These are phyloP conservation scores for Candida loeiensis DNA, from an alignment of 805 yeast genomes.

Conservation along the genomic window DNA sequence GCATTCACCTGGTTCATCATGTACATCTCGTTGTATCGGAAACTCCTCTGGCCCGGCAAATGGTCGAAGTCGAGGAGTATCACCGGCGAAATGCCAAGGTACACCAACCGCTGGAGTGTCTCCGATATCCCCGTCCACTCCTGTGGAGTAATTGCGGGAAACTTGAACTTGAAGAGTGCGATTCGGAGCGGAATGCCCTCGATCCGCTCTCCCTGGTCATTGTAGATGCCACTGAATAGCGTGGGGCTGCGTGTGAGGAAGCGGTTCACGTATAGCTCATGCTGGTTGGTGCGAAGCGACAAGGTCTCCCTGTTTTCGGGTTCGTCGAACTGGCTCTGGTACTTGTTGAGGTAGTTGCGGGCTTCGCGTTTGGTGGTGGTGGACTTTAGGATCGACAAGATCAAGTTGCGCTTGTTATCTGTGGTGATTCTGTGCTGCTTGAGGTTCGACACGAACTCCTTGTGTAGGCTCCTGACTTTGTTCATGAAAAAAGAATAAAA, in stretches of 20 bases:
- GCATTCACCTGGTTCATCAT: conserved; percentile 31
- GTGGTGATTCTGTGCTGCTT: conserved; percentile 31
- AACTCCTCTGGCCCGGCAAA: conserved; percentile 19
- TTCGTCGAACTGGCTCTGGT: conserved; percentile 44
- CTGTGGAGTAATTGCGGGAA: conserved; percentile 28
- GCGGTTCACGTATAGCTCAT: conserved; percentile 32
- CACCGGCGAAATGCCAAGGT: conserved; percentile 72
- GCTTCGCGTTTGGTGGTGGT: conserved; percentile 96
- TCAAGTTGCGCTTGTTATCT: conserved; percentile 59
- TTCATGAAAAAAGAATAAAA: conserved; percentile 19
- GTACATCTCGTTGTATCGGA: conserved; percentile 29
- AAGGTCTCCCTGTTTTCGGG: conserved; percentile 9
- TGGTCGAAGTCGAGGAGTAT: conserved; percentile 36
- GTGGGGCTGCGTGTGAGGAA: conserved; percentile 24
- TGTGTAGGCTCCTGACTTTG: conserved; percentile 23
- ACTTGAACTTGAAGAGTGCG: conserved; percentile 53
- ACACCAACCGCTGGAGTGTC: conserved; percentile 52
- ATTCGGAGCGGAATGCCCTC: conserved; percentile 45
- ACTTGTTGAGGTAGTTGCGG: conserved; percentile 69
- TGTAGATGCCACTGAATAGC: conserved; percentile 33
- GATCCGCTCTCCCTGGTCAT: conserved; percentile 20
- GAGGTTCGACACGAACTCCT: conserved; percentile 36
- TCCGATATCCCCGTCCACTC: conserved; percentile 48
- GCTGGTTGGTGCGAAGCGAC: conserved; percentile 18
- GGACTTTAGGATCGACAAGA: conserved; percentile 79